Evolutionary conservation across 345 rosid genomes (phyloP).

Genomic region (Citrus medica): DNA sequence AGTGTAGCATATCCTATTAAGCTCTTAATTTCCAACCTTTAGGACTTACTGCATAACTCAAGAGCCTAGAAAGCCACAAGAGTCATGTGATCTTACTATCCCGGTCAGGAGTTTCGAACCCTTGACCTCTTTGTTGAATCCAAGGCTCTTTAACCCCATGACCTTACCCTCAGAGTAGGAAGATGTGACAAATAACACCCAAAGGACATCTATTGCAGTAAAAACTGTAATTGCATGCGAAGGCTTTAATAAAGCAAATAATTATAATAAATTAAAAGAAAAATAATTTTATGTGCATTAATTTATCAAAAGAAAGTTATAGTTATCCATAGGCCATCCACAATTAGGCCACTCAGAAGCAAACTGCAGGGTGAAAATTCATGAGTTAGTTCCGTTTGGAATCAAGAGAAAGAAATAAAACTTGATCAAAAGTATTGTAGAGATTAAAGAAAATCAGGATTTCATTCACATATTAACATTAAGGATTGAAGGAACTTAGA

Average conservation of each 20-base stretch:
- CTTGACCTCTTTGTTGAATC: too few species aligned
- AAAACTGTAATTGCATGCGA: not conserved
- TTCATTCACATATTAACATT: constrained; percentile 28
- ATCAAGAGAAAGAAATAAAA: not conserved
- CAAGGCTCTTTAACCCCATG: too few species aligned
- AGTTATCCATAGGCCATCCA: not conserved
- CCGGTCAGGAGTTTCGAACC: too few species aligned
- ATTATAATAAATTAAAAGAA: not conserved
- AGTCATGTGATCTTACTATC: too few species aligned
- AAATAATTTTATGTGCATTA: too few species aligned
- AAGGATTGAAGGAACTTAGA: constrained; percentile 5
- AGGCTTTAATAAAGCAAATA: not conserved
- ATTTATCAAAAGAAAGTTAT: not conserved
- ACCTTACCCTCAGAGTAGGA: too few species aligned
- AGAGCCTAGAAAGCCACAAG: too few species aligned
- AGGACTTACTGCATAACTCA: too few species aligned
- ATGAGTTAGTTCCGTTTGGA: not conserved
- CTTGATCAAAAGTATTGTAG: not conserved
- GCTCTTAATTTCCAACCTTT: too few species aligned
- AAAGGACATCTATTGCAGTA: not conserved
- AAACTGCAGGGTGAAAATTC: constrained; percentile 1
- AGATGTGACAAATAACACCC: too few species aligned
- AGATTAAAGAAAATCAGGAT: constrained; percentile 7
- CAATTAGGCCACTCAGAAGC: not conserved
- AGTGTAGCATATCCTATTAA: too few species aligned